Base-by-base conservation (phyloP, 148 eudicot genomes). In the Rhododendron molle region DNA sequence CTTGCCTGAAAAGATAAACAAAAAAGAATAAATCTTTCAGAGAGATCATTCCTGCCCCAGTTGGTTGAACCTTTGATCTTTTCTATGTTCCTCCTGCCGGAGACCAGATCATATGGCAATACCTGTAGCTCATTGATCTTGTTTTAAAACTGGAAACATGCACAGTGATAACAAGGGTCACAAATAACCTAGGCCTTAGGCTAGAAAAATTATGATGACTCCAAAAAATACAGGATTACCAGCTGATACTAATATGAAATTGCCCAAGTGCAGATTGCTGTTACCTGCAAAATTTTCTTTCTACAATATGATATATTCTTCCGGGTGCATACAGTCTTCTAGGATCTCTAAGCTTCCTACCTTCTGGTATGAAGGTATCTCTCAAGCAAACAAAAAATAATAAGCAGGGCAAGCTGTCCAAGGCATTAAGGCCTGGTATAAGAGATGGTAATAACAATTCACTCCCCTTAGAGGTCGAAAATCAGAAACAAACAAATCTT, bases 391-490 rank as follows among this genome's bases (percentile, higher is more conserved):
- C 85, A 78, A 91, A 80, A 83, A 94, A 92, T 87, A 97, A 87
- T 74, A 97, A 92, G 90, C 99, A 97, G 40, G 99, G 99, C 94
- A 97, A 92, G 91, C 98, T 96, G 98, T 92, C 84, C 88, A 93
- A 91, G 90, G 86, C 85, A 92, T 90, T 54, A 93, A 91, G 86
- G 90, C 93, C 93, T 88, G 88, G 92, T 91, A 88, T 91, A 84
- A 91, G 86, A 88, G 78, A 90, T 81, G 83, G 86, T 88, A 82
- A 72, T 86, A 83, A 87, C 83, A 89, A 69, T 84, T 87, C 81
- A 91, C 93, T 89, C 86, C 65, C 80, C 84, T 50, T 88, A 30
- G 72, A 84, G 77, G 81, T 47, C 62, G 2, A 34, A 44, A 83
- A 38, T 12, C 30, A 32, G 32, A 60, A 44, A 21, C 26, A 71